Percentiles rank a stretch among this genome's conserved stretches.
Conservation (phyloP, 208 protist genomes). For the Leishmania mexicana region DNA sequence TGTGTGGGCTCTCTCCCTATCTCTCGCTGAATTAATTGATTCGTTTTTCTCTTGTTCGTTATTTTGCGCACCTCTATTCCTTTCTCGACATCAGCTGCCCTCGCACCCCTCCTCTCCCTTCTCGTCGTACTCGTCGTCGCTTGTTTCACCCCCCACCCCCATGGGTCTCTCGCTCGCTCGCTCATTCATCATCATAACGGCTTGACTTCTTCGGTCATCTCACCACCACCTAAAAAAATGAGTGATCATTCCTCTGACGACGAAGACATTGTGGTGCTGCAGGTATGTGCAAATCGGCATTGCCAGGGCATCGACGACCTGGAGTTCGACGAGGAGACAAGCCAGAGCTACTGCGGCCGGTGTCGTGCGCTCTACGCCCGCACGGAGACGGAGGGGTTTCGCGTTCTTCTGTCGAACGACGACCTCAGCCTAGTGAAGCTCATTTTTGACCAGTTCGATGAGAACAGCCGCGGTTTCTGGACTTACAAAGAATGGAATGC, state of each 20-base stretch:
- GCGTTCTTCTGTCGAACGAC: conserved; percentile 61
- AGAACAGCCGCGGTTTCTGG: conserved; percentile 56
- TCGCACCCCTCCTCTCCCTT: neutral
- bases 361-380: conserved; percentile 69
- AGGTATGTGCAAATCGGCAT: conserved; percentile 68
- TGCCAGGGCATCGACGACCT: conserved; percentile 81
- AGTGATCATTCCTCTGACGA: conserved; percentile 58
- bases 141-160: neutral
- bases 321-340: conserved; percentile 73
- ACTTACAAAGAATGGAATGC: conserved; percentile 62
- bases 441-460: conserved; percentile 71
- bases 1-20: neutral
- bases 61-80: neutral
- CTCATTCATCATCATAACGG: neutral
- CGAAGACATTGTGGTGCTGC: conserved; percentile 80
- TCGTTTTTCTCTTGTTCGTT: neutral
- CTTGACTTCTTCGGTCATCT: neutral
- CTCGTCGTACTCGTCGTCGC: neutral
- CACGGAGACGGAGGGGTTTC: conserved; percentile 70
- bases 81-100: neutral
- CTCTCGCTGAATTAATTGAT: neutral
- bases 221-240: conserved; percentile 3
- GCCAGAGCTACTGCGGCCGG: conserved; percentile 71
- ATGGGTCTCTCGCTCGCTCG: neutral
- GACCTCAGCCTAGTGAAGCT: conserved; percentile 57